Evolutionary conservation across 2,329 filamentous ascomycete species (phyloP).

Genomic region (Xylariomycetidae sp.): DNA sequence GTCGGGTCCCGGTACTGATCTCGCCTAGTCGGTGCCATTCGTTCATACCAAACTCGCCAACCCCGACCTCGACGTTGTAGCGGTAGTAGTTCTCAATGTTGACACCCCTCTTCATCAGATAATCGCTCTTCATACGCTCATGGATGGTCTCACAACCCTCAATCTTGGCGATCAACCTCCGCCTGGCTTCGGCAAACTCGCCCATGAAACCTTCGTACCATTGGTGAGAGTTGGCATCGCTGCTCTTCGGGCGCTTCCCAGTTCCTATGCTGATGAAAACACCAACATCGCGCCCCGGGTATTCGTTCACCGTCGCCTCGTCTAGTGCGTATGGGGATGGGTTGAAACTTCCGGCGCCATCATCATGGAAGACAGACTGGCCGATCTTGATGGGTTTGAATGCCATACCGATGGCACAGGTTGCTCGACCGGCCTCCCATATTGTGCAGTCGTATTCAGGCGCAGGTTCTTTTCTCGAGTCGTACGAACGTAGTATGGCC

Average conservation of each 20-base stretch:
- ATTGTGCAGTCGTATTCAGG: constrained; percentile 92
- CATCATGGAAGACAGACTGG: constrained; percentile 89
- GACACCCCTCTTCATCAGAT: constrained; percentile 70
- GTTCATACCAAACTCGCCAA: constrained; percentile 98
- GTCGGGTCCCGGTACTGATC: constrained; percentile 85
- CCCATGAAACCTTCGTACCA: constrained; percentile 96
- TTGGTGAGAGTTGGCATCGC: constrained; percentile 64
- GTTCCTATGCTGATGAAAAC: constrained; percentile 94
- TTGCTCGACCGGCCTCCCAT: constrained; percentile 96
- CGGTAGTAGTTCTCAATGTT: constrained; percentile 89
- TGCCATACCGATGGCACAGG: constrained; percentile 79
- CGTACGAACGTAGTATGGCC: constrained; percentile 82
- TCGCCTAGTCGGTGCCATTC: constrained; percentile 93
- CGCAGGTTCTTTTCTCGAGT: constrained; percentile 84
- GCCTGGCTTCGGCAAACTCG: constrained; percentile 84
- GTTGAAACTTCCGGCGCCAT: constrained; percentile 88
- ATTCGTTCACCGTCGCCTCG: constrained; percentile 87
- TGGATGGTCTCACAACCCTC: constrained; percentile 93
- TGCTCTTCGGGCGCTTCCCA: constrained; percentile 65
- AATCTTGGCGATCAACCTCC: constrained; percentile 82
- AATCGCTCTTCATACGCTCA: constrained; percentile 74
- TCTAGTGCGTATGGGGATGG: constrained; percentile 80
- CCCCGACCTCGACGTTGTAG: constrained; percentile 92
- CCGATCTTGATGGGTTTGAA: constrained; percentile 96
- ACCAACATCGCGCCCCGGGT: constrained; percentile 87